Evolutionary conservation across 306 rosid genomes (phyloP).

Genomic region (Prunus armeniaca): DNA sequence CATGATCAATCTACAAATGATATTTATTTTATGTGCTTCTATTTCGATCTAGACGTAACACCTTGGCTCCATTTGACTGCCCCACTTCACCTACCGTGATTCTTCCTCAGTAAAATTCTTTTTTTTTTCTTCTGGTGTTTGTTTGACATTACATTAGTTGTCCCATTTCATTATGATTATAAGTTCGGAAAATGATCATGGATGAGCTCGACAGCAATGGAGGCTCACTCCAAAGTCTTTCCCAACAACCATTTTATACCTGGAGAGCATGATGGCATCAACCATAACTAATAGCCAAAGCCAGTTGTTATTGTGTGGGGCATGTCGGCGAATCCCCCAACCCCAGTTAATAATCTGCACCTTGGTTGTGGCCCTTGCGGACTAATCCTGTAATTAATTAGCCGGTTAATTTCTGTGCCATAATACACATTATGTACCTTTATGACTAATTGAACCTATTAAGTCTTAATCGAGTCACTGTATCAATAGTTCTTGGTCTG

Average conservation of each 20-base stretch:
- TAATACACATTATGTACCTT: not conserved
- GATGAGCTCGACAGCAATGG: conserved; percentile 12
- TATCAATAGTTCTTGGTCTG: not conserved
- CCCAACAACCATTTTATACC: conserved; percentile 44
- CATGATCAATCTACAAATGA: conserved; percentile 28
- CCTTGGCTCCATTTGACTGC: conserved; percentile 32
- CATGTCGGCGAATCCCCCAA: conserved; percentile 48
- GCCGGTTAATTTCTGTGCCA: not conserved
- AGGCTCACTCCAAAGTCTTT: conserved; percentile 14
- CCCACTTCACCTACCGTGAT: conserved; percentile 68
- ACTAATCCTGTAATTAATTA: not conserved
- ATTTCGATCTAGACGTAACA: conserved; percentile 53
- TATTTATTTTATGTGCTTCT: conserved; percentile 30
- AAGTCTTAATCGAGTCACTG: not conserved
- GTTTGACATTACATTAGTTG: conserved; percentile 8
- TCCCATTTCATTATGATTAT: conserved; percentile 19
- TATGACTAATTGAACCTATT: not conserved
- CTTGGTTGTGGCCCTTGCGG: not conserved
- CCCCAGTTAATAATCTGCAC: conserved; percentile 18
- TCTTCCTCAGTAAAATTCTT: conserved; percentile 9
- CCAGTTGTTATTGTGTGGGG: conserved; percentile 22
- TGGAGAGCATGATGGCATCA: conserved; percentile 28
- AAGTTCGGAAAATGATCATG: conserved; percentile 14
- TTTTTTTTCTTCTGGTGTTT: not conserved
- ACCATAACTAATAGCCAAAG: conserved; percentile 13